Conservation (phyloP, 2,329 filamentous ascomycete species). For the Diaporthe eres region DNA sequence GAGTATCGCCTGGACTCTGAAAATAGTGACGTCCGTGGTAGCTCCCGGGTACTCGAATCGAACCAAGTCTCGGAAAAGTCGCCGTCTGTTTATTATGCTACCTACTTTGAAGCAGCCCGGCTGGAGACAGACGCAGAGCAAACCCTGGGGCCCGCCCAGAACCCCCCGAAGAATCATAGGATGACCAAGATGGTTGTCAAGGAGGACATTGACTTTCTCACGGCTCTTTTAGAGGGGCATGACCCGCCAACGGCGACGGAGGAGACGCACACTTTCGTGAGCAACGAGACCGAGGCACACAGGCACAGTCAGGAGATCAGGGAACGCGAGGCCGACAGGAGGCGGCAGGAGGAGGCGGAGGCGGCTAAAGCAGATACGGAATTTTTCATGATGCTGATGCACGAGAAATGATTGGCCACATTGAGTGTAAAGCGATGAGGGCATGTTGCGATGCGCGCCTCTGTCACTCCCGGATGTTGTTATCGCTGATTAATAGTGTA, state of each 20-base stretch:
- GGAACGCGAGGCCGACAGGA: neutral
- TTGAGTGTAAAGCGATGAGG: neutral
- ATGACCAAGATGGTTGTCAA: slow-evolving; percentile 33
- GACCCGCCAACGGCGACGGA: neutral
- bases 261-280: neutral
- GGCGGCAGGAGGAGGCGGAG: slow-evolving; percentile 41
- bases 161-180: slow-evolving; percentile 7
- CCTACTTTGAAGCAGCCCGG: neutral
- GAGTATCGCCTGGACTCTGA: slow-evolving; percentile 4
- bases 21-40: neutral
- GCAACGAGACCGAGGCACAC: slow-evolving; percentile 6
- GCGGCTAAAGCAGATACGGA: slow-evolving; percentile 43
- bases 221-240: slow-evolving; percentile 21
- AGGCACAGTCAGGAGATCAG: neutral
- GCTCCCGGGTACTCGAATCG: neutral
- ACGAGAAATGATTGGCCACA: neutral
- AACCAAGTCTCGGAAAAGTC: neutral
- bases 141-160: neutral
- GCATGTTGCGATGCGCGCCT: neutral
- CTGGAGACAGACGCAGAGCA: neutral
- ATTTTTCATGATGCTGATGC: slow-evolving; percentile 34
- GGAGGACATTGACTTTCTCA: slow-evolving; percentile 36
- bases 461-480: neutral
- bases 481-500: neutral
- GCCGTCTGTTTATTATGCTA: neutral